phyloP scores from a whole-genome alignment of 1,139 yeast genomes.

The Wickerhamiella infanticola region DNA sequence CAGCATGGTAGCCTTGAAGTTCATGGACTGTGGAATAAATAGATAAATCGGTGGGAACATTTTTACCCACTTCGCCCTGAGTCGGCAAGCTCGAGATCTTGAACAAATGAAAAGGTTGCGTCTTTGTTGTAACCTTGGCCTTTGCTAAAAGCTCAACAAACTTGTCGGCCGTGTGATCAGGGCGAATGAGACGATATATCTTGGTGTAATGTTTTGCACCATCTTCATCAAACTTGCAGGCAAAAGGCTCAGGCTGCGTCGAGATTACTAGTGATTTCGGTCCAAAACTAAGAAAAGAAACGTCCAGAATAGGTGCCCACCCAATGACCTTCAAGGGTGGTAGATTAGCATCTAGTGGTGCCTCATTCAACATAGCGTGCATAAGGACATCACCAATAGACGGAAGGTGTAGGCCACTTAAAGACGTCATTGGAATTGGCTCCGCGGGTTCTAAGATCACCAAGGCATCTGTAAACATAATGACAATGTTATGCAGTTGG shows the following conservation, averaged over 20 bases:
- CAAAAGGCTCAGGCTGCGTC: conserved; percentile 5
- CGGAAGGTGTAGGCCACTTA: conserved; percentile 35
- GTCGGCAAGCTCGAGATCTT: conserved; percentile 21
- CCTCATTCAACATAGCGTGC: conserved; percentile 81
- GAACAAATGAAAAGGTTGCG: conserved; percentile 78
- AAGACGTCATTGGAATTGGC: conserved; percentile 19
- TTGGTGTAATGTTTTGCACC: conserved; percentile 9
- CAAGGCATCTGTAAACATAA: conserved; percentile 66
- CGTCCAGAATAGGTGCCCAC: conserved; percentile 51
- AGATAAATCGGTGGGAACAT: conserved; percentile 30
- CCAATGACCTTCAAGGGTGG: conserved; percentile 55
- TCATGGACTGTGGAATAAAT: conserved; percentile 71
- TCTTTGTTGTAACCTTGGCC: conserved; percentile 62
- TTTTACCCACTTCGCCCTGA: conserved; percentile 6
- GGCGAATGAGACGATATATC: conserved; percentile 23
- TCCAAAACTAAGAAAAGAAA: conserved; percentile 17
- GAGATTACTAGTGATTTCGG: conserved; percentile 4
- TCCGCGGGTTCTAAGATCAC: conserved; percentile 37
- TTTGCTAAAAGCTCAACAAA: conserved; percentile 57
- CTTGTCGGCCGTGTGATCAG: conserved; percentile 26
- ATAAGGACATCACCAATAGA: conserved; percentile 65
- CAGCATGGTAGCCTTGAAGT: conserved; percentile 38
- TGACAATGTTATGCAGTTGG: conserved; percentile 36
- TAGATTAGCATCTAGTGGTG: conserved; percentile 46
- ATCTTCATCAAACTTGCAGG: neutral